Conservation (phyloP, 805 yeast species). For the Teunomyces barrocoloradensis region DNA sequence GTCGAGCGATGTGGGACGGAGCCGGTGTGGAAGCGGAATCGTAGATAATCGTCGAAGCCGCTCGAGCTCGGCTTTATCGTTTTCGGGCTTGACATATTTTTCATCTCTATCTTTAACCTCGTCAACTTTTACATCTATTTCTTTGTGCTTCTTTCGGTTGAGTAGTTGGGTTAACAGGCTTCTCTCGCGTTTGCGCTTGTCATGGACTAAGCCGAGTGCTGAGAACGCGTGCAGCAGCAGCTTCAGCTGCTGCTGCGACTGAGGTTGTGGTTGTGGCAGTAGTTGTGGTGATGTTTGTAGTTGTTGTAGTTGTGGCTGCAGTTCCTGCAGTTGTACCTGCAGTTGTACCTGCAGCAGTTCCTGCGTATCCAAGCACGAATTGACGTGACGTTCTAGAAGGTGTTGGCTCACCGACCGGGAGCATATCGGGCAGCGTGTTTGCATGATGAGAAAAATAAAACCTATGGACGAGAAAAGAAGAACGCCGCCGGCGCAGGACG, state of each 20-base stretch:
- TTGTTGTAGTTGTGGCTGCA: no score
- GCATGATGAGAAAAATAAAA: conserved; percentile 4
- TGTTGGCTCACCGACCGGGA: conserved; percentile 18
- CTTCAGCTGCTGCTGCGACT: no score
- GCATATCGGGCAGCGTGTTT: conserved; percentile 37
- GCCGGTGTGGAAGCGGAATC: conserved; percentile 39
- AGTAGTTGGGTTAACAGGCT: background rate
- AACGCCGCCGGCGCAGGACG: conserved; percentile 10
- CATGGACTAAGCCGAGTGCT: conserved; percentile 33
- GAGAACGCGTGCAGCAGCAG: conserved; percentile 20
- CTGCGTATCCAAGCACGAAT: conserved; percentile 35
- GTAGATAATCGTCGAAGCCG: conserved; percentile 18
- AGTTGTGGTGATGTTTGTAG: no score
- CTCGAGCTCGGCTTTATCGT: conserved; percentile 6
- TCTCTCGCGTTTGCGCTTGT: conserved; percentile 5
- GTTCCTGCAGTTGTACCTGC: conserved; percentile 6
- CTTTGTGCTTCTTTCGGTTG: background rate
- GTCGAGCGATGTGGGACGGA: conserved; percentile 36
- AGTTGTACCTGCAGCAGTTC: conserved; percentile 9
- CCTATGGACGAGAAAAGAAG: conserved; percentile 18
- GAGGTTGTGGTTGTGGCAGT: no score
- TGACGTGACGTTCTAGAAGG: conserved; percentile 39
- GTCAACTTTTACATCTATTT: background rate
- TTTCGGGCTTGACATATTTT: background rate
- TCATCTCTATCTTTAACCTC: background rate